Evolutionary conservation across 75 land plant genomes (phyloP).

Genomic region (Isoetes taiwanensis): DNA sequence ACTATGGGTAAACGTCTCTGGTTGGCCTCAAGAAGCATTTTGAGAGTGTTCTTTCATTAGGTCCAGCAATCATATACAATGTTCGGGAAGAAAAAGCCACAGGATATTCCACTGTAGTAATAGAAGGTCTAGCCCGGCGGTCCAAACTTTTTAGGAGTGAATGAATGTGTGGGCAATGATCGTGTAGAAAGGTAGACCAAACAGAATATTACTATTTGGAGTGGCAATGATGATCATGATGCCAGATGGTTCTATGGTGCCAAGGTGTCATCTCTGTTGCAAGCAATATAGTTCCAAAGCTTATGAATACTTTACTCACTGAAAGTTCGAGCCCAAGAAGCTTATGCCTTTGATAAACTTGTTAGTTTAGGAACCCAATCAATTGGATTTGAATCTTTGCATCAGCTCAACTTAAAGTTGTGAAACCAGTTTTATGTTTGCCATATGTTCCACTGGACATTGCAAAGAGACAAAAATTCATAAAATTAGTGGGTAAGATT

Average conservation of each 20-base stretch:
- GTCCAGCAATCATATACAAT: conserved; percentile 71
- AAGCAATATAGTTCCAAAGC: conserved; percentile 67
- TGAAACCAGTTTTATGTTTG: conserved; percentile 61
- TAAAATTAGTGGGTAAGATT: conserved; percentile 37
- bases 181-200: conserved; percentile 37
- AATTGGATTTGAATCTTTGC: conserved; percentile 77
- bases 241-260: conserved; percentile 75
- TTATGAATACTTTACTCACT: conserved; percentile 52
- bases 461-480: conserved; percentile 46
- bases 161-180: conserved; percentile 72
- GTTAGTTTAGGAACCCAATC: conserved; percentile 74
- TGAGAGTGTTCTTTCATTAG: conserved; percentile 45
- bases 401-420: conserved; percentile 58
- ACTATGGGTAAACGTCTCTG: conserved; percentile 74
- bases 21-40: conserved; percentile 54
- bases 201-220: conserved; percentile 53
- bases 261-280: conserved; percentile 70
- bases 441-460: conserved; percentile 57
- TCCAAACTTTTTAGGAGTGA: conserved; percentile 62
- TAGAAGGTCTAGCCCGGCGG: conserved; percentile 29
- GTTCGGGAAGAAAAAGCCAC: conserved; percentile 72
- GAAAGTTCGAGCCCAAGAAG: conserved; percentile 34
- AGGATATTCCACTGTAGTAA: conserved; percentile 60
- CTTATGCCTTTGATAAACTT: conserved; percentile 58
- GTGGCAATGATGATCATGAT: conserved; percentile 88